Conservation (phyloP, 352 stramenopile genomes). For the Globisporangium acanthophoron region DNA sequence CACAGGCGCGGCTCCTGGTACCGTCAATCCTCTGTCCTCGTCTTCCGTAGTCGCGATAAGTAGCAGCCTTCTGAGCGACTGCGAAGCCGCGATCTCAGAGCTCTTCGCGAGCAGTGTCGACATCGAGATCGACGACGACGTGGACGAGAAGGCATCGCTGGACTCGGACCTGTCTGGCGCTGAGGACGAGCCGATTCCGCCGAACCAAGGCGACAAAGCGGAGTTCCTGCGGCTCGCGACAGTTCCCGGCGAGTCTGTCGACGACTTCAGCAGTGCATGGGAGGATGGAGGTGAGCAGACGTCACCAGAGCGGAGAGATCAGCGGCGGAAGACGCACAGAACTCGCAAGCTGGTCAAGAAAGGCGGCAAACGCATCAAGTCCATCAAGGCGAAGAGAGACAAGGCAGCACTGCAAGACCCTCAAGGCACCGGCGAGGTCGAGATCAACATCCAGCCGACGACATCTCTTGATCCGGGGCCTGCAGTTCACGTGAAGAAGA, state of each 20-base stretch:
- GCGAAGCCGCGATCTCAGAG: constrained; percentile 53
- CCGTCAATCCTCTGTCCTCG: background rate
- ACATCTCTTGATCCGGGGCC: background rate
- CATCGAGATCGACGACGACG: constrained; percentile 16
- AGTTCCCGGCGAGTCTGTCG: constrained; percentile 5
- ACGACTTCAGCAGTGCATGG: constrained; percentile 30
- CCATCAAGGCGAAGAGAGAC: constrained; percentile 10
- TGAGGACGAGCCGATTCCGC: constrained; percentile 57
- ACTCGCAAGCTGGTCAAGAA: constrained; percentile 9
- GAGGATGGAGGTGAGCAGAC: constrained; percentile 10
- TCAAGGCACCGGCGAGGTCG: background rate
- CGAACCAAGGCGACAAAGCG: constrained; percentile 2
- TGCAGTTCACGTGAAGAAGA: constrained; percentile 7
- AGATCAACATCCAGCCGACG: background rate
- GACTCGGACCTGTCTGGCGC: constrained; percentile 66
- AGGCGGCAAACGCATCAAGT: constrained; percentile 8
- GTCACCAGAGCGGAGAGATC: constrained; percentile 1
- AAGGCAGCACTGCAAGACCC: constrained; percentile 6
- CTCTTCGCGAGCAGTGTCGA: constrained; percentile 30
- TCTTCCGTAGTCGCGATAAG: constrained; percentile 14
- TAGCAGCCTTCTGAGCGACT: constrained; percentile 47
- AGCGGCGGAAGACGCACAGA: constrained; percentile 4
- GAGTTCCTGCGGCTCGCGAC: background rate
- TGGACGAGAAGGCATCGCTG: constrained; percentile 11
- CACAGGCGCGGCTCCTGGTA: background rate